Evolutionary conservation across 371 early-diverging fungal species (phyloP).

Genomic region (Apophysomyces variabilis): DNA sequence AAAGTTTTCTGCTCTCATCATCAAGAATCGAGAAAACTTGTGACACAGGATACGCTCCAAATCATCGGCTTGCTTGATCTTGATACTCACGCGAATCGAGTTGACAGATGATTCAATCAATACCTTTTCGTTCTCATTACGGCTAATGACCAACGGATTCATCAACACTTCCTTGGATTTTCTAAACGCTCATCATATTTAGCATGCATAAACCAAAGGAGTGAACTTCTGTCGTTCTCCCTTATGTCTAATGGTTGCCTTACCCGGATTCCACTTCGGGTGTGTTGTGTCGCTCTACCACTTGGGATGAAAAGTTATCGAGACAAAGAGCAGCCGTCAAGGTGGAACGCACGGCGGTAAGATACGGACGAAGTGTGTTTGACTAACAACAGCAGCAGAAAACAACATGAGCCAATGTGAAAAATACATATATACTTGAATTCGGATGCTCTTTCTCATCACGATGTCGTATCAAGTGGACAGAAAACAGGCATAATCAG

Average conservation of each 20-base stretch:
- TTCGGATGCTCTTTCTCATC: neutral
- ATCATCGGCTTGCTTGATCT: constrained; percentile 98
- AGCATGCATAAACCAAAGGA: constrained; percentile 8
- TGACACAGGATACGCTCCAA: constrained; percentile 94
- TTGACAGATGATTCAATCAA: constrained; percentile 94
- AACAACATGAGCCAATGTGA: neutral
- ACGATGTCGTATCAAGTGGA: too few relatives aligned
- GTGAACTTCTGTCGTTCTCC: neutral
- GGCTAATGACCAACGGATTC: constrained; percentile 87
- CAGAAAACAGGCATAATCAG: too few relatives aligned
- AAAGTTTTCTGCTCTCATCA: constrained; percentile 96
- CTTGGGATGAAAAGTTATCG: constrained; percentile 96
- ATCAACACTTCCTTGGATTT: constrained; percentile 83
- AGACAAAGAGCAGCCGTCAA: constrained; percentile 94
- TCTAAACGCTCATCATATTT: constrained; percentile 37
- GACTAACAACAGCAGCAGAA: constrained; percentile 63
- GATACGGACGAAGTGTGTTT: constrained; percentile 95
- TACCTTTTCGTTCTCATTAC: constrained; percentile 96
- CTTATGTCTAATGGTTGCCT: constrained; percentile 1
- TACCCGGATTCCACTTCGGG: constrained; percentile 97
- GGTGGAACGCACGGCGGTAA: constrained; percentile 92
- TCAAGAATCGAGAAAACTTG: constrained; percentile 96
- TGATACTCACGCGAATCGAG: constrained; percentile 92
- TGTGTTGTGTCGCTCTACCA: constrained; percentile 97
- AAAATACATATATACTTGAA: neutral